phyloP scores from a whole-genome alignment of 495 filamentous ascomycete species.

The Sordaria brevicollis region DNA sequence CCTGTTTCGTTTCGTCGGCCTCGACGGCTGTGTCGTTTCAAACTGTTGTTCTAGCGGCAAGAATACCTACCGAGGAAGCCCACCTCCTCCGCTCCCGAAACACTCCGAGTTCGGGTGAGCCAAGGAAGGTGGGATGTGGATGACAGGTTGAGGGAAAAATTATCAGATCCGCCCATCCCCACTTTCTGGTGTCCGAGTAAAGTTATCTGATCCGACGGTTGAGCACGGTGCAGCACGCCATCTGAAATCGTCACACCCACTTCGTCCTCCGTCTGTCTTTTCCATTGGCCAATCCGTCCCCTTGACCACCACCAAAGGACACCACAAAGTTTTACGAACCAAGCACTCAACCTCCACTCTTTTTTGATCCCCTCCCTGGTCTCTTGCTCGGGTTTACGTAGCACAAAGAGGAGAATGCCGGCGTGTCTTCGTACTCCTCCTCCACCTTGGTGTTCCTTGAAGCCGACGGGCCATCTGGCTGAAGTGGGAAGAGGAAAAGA shows the following conservation, averaged over 20 bases:
- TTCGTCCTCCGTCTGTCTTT: background rate
- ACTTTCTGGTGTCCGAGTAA: constrained; percentile 23
- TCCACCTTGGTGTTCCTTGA: background rate
- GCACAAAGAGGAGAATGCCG: background rate
- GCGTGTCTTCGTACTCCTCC: background rate
- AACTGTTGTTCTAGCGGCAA: too few relatives aligned
- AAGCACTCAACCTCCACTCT: background rate
- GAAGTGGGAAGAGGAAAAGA: background rate
- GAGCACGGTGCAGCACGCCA: constrained; percentile 12
- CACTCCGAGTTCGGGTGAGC: constrained; percentile 21
- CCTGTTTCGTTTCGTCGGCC: too few relatives aligned
- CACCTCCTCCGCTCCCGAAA: background rate
- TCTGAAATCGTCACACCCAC: constrained; percentile 3
- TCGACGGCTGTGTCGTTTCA: too few relatives aligned
- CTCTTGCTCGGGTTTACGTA: background rate
- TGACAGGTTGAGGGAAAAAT: constrained; percentile 11
- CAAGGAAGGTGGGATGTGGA: constrained; percentile 7
- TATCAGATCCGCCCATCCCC: constrained; percentile 26
- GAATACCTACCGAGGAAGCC: too few relatives aligned
- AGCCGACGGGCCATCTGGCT: background rate
- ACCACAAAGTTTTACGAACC: background rate
- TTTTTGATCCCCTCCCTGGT: background rate
- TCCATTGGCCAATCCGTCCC: constrained; percentile 10
- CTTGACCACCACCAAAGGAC: background rate
- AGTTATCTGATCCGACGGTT: constrained; percentile 40